Conservation (phyloP, 2,329 filamentous ascomycete genomes). For the Phialophora expanda region DNA sequence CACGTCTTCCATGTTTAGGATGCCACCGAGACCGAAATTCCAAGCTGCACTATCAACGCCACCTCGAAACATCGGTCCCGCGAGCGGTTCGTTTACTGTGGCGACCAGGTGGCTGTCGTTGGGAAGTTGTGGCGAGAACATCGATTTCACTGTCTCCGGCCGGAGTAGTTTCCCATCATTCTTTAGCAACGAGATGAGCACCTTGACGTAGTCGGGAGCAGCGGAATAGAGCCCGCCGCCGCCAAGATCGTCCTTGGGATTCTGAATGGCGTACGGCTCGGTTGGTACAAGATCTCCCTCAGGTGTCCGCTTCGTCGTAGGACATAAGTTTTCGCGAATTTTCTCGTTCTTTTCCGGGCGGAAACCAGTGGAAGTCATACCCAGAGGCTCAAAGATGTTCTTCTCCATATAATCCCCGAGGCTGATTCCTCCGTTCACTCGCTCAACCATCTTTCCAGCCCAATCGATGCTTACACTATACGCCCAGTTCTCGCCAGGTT, state of each 20-base stretch:
- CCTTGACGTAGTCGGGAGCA: constrained; percentile 42
- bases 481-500: constrained; percentile 59
- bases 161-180: constrained; percentile 44
- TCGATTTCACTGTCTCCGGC: constrained; percentile 36
- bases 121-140: constrained; percentile 34
- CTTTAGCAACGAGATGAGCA: constrained; percentile 42
- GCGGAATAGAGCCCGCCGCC: constrained; percentile 52
- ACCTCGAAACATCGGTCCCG: constrained; percentile 21
- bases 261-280: constrained; percentile 48
- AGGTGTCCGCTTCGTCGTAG: constrained; percentile 50
- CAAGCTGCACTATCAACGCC: constrained; percentile 21
- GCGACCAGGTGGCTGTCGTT: constrained; percentile 14
- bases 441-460: constrained; percentile 57
- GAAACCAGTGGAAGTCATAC: constrained; percentile 44
- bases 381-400: constrained; percentile 54
- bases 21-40: constrained; percentile 33
- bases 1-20: constrained; percentile 30
- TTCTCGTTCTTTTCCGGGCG: constrained; percentile 21
- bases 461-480: constrained; percentile 60
- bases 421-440: constrained; percentile 48
- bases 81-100: constrained; percentile 1
- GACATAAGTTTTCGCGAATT: constrained; percentile 33
- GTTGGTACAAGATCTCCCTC: constrained; percentile 46
- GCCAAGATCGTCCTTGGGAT: constrained; percentile 50
- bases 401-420: constrained; percentile 54